Base-by-base conservation (phyloP, 345 rosid genomes). In the Theobroma cacao region DNA sequence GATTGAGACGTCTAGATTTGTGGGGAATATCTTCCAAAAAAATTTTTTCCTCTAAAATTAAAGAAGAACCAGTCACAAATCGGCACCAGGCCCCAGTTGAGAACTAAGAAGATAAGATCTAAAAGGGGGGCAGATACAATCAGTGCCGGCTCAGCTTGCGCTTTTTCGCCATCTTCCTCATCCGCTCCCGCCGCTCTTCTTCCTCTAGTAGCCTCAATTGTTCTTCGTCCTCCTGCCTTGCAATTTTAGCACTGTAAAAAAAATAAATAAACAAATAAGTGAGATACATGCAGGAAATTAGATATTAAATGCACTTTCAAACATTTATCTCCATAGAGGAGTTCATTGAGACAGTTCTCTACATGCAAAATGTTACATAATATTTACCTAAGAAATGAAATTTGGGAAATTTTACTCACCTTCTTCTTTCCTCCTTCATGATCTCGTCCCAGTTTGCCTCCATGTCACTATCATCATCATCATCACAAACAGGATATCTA, bases 371-470 rank as follows among this genome's bases (percentile, higher is more conserved):
- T 15, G 20, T 22, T 26, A 55, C 0, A 63, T 22, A 14, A 76
- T 63, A 72, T n/a, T 13, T 33, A n/a, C 30, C 17, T 28, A 76
- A 58, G 38, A 3, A 0, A 38, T 15, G n/a, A 60, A 11, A 20
- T 33, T 30, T 7, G 13, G 67, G 28, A 48, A 38, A 40, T n/a
- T 24, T 24, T 1, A 76, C 92, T 50, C 77, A 96, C 99, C 99
- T 96, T 80, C 87, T 60, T 73, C 62, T 85, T 82, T 96, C 99
- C 80, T 96, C 98, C 80, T 28, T 72, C 91, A 82, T 66, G 48
- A 94, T 92, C 69, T 96, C 99, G 0, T 89, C 98, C 53, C 82
- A 96, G 74, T 86, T 86, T 41, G 97, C 97, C 84, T 94, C 99
- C 99, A 94, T 96, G 86, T 89, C 86, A 72, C 89, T 76, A 69